phyloP scores from a whole-genome alignment of 352 stramenopile genomes.

The Globisporangium emineosum region DNA sequence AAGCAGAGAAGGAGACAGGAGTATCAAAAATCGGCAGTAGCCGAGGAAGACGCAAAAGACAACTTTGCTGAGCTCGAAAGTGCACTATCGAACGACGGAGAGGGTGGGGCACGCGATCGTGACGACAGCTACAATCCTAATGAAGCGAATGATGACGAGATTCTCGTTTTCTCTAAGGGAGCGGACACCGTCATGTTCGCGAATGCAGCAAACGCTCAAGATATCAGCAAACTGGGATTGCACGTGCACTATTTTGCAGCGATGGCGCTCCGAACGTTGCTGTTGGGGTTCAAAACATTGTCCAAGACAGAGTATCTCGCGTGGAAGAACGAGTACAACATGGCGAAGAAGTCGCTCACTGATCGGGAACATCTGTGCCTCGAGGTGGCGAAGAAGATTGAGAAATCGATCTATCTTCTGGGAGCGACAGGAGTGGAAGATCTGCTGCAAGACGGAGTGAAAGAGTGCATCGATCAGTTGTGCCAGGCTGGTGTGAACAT shows the following conservation, averaged over 20 bases:
- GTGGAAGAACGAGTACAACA: slow-evolving; percentile 79
- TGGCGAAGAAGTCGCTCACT: slow-evolving; percentile 58
- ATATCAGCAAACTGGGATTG: slow-evolving; percentile 69
- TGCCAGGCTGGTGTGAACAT: slow-evolving; percentile 96
- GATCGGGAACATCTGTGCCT: slow-evolving; percentile 65
- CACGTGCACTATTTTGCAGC: slow-evolving; percentile 88
- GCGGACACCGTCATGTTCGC: slow-evolving; percentile 89
- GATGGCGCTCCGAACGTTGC: slow-evolving; percentile 83
- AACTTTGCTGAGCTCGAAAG: slow-evolving; percentile 30
- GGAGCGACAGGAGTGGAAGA: slow-evolving; percentile 97
- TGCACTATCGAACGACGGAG: slow-evolving; percentile 19
- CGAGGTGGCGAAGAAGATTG: slow-evolving; percentile 70
- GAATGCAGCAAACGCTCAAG: slow-evolving; percentile 60
- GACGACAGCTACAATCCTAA: slow-evolving; percentile 16
- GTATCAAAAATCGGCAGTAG: not conserved
- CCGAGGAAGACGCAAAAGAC: slow-evolving; percentile 19
- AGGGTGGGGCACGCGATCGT: not conserved
- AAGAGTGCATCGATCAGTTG: slow-evolving; percentile 94
- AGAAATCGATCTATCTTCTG: slow-evolving; percentile 86
- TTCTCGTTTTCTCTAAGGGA: slow-evolving; percentile 86
- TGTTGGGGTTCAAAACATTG: slow-evolving; percentile 78
- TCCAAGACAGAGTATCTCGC: slow-evolving; percentile 47
- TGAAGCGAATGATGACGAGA: slow-evolving; percentile 29
- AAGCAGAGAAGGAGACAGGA: slow-evolving; percentile 10
- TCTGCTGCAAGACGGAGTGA: slow-evolving; percentile 95